Base-by-base conservation (phyloP, 2,329 filamentous ascomycete genomes). In the Diaporthe sp. region DNA sequence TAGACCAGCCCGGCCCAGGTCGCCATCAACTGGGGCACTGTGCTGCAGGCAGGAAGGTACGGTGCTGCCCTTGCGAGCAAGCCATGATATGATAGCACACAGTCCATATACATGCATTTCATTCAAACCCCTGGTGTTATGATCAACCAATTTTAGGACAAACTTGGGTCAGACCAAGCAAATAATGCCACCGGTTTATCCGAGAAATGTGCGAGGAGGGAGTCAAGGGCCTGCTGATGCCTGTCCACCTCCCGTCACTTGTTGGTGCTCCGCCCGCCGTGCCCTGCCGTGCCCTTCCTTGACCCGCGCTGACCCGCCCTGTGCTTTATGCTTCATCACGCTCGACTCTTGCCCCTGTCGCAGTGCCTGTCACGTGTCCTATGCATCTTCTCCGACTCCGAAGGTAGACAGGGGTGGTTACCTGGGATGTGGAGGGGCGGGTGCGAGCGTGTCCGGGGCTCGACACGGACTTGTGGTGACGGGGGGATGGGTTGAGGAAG, bases 121-220 rank as follows among this genome's bases (percentile, higher is more conserved):
- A n/a, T n/a, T n/a, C n/a, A n/a, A 27, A 39, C n/a, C 47, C 63
- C 63, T 68, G 63, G n/a, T 68, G 63, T 37, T 39, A 68, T 51
- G 63, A 68, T 68, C 47, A 68, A 53, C 47, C 63, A 53, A 53
- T 68, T 27, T 68, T 30, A 39, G 47, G 63, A 27, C 63, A n/a
- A 25, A 51, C 13, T 66, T 51, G 63, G 30, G 15, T 66, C 47
- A 39, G n/a, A 68, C 63, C 47, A 68, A 68, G 63, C 32, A 53
- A 39, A 68, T 50, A 53, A 39, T 53, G 63, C 44, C 63, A 50
- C 63, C 63, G 47, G 32, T 68, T 53, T 68, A 13, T 68, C 63
- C 63, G 63, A 68, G n/a, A 37, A 53, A 68, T 68, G 47, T 53
- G 63, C 63, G 63, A 68, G n/a, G 17, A 51, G 61, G 12, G 61